Evolutionary conservation across 1,139 yeast species (phyloP), one percentile per base, ranked within the genome.

Genomic region (Candida sojae): DNA sequence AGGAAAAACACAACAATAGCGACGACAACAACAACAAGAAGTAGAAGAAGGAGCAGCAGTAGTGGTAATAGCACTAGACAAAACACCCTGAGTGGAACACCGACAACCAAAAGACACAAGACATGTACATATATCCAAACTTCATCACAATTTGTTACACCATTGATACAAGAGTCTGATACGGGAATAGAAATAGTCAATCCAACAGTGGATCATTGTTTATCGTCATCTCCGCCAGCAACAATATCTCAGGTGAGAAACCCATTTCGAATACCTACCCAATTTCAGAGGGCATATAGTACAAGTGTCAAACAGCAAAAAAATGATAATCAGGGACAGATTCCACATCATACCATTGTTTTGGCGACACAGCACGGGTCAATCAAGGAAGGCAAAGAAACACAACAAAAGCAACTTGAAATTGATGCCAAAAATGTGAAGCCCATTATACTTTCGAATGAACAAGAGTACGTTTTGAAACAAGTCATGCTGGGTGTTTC

Each of bases 401-500:
- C n/a, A 5, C 8, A 25, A 13, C 6, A 25, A 13, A n/a, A 17
- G 26, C n/a, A 9, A 13, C 38, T 46, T 23, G 6, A 21, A 9
- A 30, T 23, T 13, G n/a, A 34, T 13, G 12, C 32, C 26, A 68
- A 67, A 48, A 57, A 50, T 13, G 78, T 73, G 5, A 65, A 63
- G 44, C 75, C 79, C 1, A 64, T 73, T 13, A 55, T 71, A 10
- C 60, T 75, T 8, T 73, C 80, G 0, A 52, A 62, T 11, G 79
- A 76, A 52, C 80, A 76, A 55, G 73, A 73, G 50, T 61, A 64
- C 48, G 71, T 75, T 25, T 59, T 74, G 9, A 61, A 67, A 26
- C 62, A 71, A 46, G 79, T 70, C 0, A 45, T 64, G 26, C 53
- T 51, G n/a, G 77, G 89, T 0, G 68, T 73, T 21, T 87, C 85